Evolutionary conservation across 2,329 filamentous ascomycete species (phyloP).

Genomic region (Colletotrichum gigasporum): DNA sequence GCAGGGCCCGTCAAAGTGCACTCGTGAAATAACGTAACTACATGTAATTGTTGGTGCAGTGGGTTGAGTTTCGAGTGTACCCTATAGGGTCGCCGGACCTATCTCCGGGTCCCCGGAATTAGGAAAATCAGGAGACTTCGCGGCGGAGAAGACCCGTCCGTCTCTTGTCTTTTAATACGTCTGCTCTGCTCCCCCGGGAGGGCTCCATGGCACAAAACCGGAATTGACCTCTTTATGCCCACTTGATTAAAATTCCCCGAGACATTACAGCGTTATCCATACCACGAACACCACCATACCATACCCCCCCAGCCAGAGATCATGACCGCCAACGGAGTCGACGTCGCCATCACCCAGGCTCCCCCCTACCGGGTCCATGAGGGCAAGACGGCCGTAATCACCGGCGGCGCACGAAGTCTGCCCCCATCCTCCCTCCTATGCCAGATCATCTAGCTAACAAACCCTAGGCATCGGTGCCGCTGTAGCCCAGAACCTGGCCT

Average conservation of each 20-base stretch:
- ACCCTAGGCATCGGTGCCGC: conserved; percentile 67
- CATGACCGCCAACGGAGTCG: conserved; percentile 15
- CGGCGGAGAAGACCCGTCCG: too few relatives aligned
- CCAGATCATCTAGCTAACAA: conserved; percentile 18
- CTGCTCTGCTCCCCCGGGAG: too few relatives aligned
- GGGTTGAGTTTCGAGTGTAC: too few relatives aligned
- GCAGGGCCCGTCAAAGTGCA: too few relatives aligned
- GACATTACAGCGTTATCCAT: neutral
- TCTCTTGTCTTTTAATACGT: too few relatives aligned
- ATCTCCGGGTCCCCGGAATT: too few relatives aligned
- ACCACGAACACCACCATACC: neutral
- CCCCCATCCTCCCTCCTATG: neutral
- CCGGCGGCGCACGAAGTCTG: conserved; percentile 59
- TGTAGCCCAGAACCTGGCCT: conserved; percentile 65
- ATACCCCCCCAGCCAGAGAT: neutral
- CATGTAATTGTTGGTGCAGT: too few relatives aligned
- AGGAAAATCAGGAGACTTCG: too few relatives aligned
- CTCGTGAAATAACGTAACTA: too few relatives aligned
- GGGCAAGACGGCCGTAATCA: conserved; percentile 61
- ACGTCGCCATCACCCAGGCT: conserved; percentile 29
- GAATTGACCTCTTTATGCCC: neutral
- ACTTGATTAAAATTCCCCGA: neutral
- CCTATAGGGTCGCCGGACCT: too few relatives aligned
- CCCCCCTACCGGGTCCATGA: conserved; percentile 41
- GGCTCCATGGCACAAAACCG: neutral